Percentiles rank a stretch among this genome's conserved stretches.
Evolutionary conservation across 192 early-diverging fungal species (phyloP).

Genomic region (Kappamyces sp.): DNA sequence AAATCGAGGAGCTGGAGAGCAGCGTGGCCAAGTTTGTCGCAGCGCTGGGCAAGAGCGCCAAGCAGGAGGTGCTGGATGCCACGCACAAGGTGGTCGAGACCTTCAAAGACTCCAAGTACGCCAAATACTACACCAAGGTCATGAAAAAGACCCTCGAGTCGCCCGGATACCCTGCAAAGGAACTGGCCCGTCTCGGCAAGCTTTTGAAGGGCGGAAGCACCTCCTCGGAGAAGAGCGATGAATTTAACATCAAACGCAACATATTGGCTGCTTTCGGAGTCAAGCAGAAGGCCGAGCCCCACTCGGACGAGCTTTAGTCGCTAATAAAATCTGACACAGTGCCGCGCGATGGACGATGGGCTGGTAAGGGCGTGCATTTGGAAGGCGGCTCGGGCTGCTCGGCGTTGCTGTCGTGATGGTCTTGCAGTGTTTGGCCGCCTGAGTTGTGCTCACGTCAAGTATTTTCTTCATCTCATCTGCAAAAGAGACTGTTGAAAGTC

Average conservation of each 20-base stretch:
- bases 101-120: constrained; percentile 39
- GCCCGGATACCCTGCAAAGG: constrained; percentile 67
- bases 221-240: constrained; percentile 67
- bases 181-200: constrained; percentile 74
- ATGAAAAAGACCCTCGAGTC: constrained; percentile 78
- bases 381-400: too few relatives aligned
- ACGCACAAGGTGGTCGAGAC: neutral
- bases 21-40: constrained; percentile 56
- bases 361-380: too few relatives aligned
- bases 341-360: too few relatives aligned
- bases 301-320: constrained; percentile 1
- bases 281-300: constrained; percentile 1
- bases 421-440: too few relatives aligned
- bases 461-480: too few relatives aligned
- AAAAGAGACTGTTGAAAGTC: too few relatives aligned
- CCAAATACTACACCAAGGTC: constrained; percentile 84
- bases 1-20: constrained; percentile 52
- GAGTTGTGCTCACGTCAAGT: too few relatives aligned
- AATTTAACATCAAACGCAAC: constrained; percentile 81
- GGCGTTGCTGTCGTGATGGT: too few relatives aligned
- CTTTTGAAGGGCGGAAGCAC: constrained; percentile 66
- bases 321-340: neutral
- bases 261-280: constrained; percentile 53
- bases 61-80: constrained; percentile 33
- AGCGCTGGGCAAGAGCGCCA: constrained; percentile 37